Evolutionary conservation across 2,329 filamentous ascomycete genomes (phyloP), one percentile per base, ranked within the genome.

Genomic region (Hypoxylon sp.): DNA sequence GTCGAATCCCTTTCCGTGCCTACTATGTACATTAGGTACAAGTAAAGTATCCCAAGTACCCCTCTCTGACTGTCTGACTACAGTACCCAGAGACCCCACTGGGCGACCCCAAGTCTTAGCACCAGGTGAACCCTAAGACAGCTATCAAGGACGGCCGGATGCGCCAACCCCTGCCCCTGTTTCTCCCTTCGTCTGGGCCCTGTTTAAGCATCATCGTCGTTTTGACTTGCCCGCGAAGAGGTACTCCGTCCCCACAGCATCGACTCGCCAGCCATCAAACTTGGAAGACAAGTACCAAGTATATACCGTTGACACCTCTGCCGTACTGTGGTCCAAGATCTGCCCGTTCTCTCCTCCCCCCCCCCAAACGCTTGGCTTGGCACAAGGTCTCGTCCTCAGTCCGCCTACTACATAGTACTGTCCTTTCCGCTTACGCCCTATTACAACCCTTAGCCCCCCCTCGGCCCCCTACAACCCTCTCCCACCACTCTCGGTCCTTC

Each of bases 131-230:
- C 2, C 27, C 18, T 2, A 21, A 23, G 40, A 21, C 23, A n/a
- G n/a, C n/a, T n/a, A n/a, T n/a, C 40, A 56, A 56, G 60, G n/a
- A n/a, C 58, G 33, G 49, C 62, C 59, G 55, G 61, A 56, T 62
- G 66, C 53, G 55, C 59, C 23, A 60, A 58, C 47, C 60, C 61
- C 58, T 62, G 57, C 47, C 62, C 58, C 52, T 62, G 60, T 65
- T 55, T 61, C 60, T 58, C 50, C 48, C 48, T 58, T 48, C 38
- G 43, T 61, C 62, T 61, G 46, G 59, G 63, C 62, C 66, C 67
- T 66, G 57, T 64, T 60, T 52, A 62, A 35, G 69, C 66, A 67
- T 70, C 69, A 68, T 66, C 65, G 57, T 68, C 65, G 66, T 69
- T 70, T 71, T 61, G 58, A 47, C 63, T n/a, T 57, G 58, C 54